Evolutionary conservation across 169 alveolate genomes (phyloP), one percentile per base, ranked within the genome.

Genomic region (Eimeria brunetti): DNA sequence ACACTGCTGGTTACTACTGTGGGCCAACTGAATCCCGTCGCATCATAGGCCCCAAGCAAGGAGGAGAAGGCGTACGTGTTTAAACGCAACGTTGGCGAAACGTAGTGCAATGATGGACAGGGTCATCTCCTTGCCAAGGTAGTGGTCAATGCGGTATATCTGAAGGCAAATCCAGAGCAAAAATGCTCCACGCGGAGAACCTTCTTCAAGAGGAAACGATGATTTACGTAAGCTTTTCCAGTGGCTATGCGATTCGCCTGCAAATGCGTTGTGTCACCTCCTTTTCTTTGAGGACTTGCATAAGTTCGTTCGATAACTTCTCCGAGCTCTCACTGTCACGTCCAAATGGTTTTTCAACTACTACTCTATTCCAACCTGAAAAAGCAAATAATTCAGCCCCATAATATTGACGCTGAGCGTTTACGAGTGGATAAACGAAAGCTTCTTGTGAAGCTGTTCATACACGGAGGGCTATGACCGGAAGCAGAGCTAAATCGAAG

Each of bases 291-390:
- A 97, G 95, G 56, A 94, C 91, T 78, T 84, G 94, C 94, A 95
- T 88, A 75, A 97, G 96, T 22, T 94, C 95, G 58, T 90, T 88
- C 38, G 97, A 91, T 44, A 97, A 78, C 58, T 96, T 73, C 71
- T 95, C 96, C 51, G 97, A 96, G 24, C 97, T 78, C 84, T 91
- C 95, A 38, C 95, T 58, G 80, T 97, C 97, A 41, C 96, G 95
- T 46, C 98, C 98, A 80, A 97, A 97, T 22, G 98, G 98, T 56
- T 97, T 97, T 49, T 97, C 98, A 64, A 96, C 95, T 46, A 97
- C 84, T 60, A 97, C 96, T 75, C 97, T 96, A 67, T 96, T 96
- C 86, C 97, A 96, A 20, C 98, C 97, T 73, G 96, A 46, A 24
- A 46, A 46, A n/a, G 56, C 53, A 73, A 16, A 4, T 8, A 73